Conservation (phyloP, 768 basidiomycete genomes). For the Mycena sanguinolenta region DNA sequence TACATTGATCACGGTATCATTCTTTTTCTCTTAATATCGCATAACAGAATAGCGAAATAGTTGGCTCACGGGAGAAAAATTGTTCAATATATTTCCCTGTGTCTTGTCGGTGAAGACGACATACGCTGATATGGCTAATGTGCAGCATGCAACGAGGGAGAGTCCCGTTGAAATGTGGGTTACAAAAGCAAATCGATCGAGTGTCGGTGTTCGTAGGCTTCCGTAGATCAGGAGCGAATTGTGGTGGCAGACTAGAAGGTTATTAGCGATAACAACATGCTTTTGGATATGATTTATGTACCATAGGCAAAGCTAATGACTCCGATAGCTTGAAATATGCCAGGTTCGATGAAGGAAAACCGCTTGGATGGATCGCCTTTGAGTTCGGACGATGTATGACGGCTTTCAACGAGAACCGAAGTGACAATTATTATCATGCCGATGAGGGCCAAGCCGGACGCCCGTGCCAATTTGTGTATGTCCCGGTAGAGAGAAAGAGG, state of each 20-base stretch:
- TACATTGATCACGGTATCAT: conserved; percentile 92
- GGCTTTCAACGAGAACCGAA: conserved; percentile 87
- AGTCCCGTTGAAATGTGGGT: conserved; percentile 92
- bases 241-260: conserved; percentile 86
- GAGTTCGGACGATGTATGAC: conserved; percentile 76
- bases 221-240: conserved; percentile 98
- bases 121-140: conserved; percentile 89
- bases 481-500: conserved; percentile 96
- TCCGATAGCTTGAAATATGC: conserved; percentile 95
- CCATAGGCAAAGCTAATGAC: conserved; percentile 96
- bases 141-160: conserved; percentile 86
- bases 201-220: conserved; percentile 90
- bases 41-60: neutral
- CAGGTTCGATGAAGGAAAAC: conserved; percentile 81
- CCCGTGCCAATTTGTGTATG: conserved; percentile 96
- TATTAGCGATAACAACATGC: conserved; percentile 6
- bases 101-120: conserved; percentile 92
- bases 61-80: conserved; percentile 79
- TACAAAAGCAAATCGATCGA: conserved; percentile 93
- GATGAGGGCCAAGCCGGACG: conserved; percentile 89
- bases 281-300: conserved; percentile 34
- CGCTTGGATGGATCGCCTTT: conserved; percentile 83
- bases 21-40: conserved; percentile 50
- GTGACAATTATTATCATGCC: conserved; percentile 95
- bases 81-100: conserved; percentile 97